These are phyloP conservation scores for Hebeloma cylindrosporum DNA, from an alignment of 768 basidiomycete genomes.

Conservation along the genomic window DNA sequence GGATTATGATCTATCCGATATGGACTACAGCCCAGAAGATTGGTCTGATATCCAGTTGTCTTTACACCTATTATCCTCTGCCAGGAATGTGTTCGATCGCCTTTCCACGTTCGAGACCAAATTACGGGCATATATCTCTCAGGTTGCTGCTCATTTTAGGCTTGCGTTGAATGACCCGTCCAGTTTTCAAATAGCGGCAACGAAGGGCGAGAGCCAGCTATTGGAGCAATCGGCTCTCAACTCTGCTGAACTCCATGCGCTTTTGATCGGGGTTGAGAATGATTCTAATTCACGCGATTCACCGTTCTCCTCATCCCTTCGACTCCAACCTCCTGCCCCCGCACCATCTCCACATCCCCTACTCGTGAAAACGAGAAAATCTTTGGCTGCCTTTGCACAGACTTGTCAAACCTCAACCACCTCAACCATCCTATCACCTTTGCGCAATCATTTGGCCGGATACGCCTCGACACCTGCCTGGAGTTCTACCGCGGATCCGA, in stretches of 20 bases:
- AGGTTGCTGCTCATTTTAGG: slow-evolving; percentile 60
- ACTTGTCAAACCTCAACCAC: slow-evolving; percentile 80
- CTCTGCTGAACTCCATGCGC: slow-evolving; percentile 66
- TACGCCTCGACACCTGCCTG: slow-evolving; percentile 75
- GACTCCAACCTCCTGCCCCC: slow-evolving; percentile 26
- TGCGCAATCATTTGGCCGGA: slow-evolving; percentile 65
- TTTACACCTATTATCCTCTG: slow-evolving; percentile 81
- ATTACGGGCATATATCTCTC: slow-evolving; percentile 56
- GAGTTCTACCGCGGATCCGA: slow-evolving; percentile 53
- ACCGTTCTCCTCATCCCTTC: slow-evolving; percentile 32
- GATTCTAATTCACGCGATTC: slow-evolving; percentile 31
- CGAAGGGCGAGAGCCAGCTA: slow-evolving; percentile 69
- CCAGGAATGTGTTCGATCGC: slow-evolving; percentile 69
- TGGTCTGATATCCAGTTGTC: slow-evolving; percentile 85
- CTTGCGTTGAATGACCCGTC: slow-evolving; percentile 53
- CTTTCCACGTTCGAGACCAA: slow-evolving; percentile 69
- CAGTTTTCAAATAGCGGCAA: slow-evolving; percentile 54
- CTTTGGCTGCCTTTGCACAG: slow-evolving; percentile 64
- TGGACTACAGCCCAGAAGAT: slow-evolving; percentile 88
- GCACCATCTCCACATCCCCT: slow-evolving; percentile 37
- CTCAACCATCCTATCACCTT: slow-evolving; percentile 79
- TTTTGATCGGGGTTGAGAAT: slow-evolving; percentile 55
- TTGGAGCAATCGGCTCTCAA: slow-evolving; percentile 85
- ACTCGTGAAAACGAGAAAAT: slow-evolving; percentile 52
- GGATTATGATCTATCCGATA: slow-evolving; percentile 67